phyloP scores from a whole-genome alignment of 75 land plant genomes.

The Larix kaempferi region DNA sequence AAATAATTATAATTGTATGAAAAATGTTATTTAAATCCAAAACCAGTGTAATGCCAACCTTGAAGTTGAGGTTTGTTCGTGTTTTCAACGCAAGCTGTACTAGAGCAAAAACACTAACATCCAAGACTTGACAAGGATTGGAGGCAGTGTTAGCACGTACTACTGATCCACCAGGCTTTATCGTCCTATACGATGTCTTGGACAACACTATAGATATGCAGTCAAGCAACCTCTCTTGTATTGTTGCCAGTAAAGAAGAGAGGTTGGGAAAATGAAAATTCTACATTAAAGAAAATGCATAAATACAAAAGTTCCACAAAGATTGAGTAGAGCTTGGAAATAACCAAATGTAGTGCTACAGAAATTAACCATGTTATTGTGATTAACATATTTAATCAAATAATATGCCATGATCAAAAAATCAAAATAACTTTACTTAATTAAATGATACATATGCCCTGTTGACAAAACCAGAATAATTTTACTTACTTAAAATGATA shows the following conservation, averaged over 20 bases:
- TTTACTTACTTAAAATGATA: neutral
- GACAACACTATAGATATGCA: constrained; percentile 77
- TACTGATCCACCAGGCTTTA: constrained; percentile 31
- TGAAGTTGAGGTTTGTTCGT: constrained; percentile 76
- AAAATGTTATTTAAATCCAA: constrained; percentile 3
- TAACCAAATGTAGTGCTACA: neutral
- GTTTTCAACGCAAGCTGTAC: constrained; percentile 90
- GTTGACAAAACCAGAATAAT: neutral
- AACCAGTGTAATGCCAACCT: constrained; percentile 39
- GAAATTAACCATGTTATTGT: neutral
- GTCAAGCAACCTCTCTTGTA: constrained; percentile 89
- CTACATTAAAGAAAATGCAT: neutral
- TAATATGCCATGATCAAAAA: neutral
- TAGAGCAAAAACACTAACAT: constrained; percentile 48
- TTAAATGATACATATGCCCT: neutral
- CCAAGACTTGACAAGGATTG: constrained; percentile 36
- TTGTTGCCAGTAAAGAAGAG: constrained; percentile 71
- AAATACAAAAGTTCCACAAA: neutral
- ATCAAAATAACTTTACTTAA: neutral
- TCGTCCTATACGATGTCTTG: constrained; percentile 42
- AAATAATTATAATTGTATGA: too few species aligned
- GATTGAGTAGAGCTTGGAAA: neutral
- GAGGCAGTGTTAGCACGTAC: constrained; percentile 31
- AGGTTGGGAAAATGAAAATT: constrained; percentile 42
- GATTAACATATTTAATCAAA: neutral